phyloP scores from a whole-genome alignment of 306 rosid species.

The Trifolium repens region DNA sequence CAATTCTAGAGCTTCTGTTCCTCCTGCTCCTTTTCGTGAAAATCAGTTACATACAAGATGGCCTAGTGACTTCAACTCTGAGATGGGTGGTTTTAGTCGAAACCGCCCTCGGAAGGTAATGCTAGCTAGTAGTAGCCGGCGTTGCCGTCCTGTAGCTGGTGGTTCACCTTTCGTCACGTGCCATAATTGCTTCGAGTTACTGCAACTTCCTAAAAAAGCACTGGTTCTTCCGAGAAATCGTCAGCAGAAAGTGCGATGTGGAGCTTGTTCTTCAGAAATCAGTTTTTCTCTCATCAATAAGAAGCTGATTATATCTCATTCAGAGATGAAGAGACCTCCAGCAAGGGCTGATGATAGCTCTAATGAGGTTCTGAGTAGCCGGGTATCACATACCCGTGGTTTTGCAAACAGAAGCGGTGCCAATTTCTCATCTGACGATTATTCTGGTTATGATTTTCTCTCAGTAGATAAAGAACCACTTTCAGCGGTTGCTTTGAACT shows the following conservation, averaged over 20 bases:
- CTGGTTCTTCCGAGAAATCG: slow-evolving; percentile 50
- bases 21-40: slow-evolving; percentile 50
- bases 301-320: slow-evolving; percentile 65
- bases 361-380: slow-evolving; percentile 49
- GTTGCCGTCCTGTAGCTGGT: slow-evolving; percentile 72
- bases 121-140: slow-evolving; percentile 58
- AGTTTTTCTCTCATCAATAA: slow-evolving; percentile 58
- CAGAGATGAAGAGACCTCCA: slow-evolving; percentile 48
- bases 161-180: slow-evolving; percentile 94
- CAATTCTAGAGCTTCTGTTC: slow-evolving; percentile 57
- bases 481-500: slow-evolving; percentile 49
- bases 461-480: slow-evolving; percentile 77
- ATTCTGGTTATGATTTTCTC: slow-evolving; percentile 87
- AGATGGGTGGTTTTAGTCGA: slow-evolving; percentile 54
- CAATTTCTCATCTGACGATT: slow-evolving; percentile 91
- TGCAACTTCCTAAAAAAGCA: slow-evolving; percentile 74
- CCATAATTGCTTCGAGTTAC: slow-evolving; percentile 74
- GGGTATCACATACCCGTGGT: slow-evolving; percentile 50
- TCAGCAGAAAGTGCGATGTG: slow-evolving; percentile 77
- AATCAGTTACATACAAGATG: slow-evolving; percentile 66
- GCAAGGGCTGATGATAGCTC: slow-evolving; percentile 52
- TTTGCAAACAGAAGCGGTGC: slow-evolving; percentile 52
- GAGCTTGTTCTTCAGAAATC: slow-evolving; percentile 77
- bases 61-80: slow-evolving; percentile 79
- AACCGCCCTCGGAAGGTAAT: slow-evolving; percentile 63